phyloP scores from a whole-genome alignment of 345 rosid genomes.

The Lumnitzera littorea region DNA sequence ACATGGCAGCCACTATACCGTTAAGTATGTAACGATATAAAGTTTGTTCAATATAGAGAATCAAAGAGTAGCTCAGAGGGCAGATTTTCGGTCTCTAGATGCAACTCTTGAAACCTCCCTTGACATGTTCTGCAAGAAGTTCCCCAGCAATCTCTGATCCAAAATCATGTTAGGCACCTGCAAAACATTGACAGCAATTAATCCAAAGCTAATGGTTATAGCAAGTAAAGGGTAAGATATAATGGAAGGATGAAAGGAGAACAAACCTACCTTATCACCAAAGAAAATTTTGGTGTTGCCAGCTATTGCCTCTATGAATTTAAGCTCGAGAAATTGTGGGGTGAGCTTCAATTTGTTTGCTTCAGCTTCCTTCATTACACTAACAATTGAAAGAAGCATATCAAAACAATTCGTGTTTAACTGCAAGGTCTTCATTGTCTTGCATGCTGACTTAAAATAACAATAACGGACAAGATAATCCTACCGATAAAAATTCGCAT shows the following conservation, averaged over 20 bases:
- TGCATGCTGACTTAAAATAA: background rate
- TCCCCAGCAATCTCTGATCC: slow-evolving; percentile 86
- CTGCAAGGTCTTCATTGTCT: background rate
- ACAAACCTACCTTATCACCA: slow-evolving; percentile 84
- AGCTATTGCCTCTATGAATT: slow-evolving; percentile 80
- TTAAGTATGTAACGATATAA: too few relatives aligned
- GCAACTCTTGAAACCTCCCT: slow-evolving; percentile 9
- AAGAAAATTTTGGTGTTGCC: slow-evolving; percentile 83
- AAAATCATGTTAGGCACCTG: slow-evolving; percentile 81
- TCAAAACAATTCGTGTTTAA: background rate
- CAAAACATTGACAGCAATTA: background rate
- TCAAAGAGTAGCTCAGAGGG: background rate
- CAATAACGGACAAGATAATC: slow-evolving; percentile 3
- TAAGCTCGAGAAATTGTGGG: slow-evolving; percentile 83
- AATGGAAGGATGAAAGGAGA: slow-evolving; percentile 1
- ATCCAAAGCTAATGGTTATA: background rate
- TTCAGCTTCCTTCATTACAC: slow-evolving; percentile 77
- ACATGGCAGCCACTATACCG: too few relatives aligned
- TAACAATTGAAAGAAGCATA: slow-evolving; percentile 11
- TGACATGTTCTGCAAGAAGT: slow-evolving; percentile 42
- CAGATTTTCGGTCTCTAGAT: slow-evolving; percentile 5
- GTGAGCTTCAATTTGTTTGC: slow-evolving; percentile 89
- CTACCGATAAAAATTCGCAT: slow-evolving; percentile 84
- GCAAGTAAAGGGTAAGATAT: background rate
- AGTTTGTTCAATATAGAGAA: background rate